Base-by-base conservation (phyloP, 2,329 filamentous ascomycete species). In the Fusarium sp. region DNA sequence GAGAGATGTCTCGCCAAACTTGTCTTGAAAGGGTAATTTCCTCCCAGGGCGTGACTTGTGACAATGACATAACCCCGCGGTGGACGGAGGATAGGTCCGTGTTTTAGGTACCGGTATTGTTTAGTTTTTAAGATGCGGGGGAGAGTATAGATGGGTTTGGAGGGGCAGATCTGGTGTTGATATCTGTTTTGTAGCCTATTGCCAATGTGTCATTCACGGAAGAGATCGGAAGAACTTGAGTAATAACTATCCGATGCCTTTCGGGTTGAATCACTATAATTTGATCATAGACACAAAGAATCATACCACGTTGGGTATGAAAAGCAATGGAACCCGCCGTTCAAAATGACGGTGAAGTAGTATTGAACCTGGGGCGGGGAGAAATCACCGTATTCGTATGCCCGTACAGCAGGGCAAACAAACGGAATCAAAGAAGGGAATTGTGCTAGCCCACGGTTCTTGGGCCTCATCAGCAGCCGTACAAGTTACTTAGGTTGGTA, bases 381-480 rank as follows among this genome's bases (percentile, higher is more conserved):
- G 32, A 43, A 32, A n/a, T 28, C 42, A 42, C 70, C 75, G 75
- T 77, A 77, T 77, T 77, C 75, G 75, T 76, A 77, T 72, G 60
- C 68, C 30, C 13, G n/a, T n/a, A 54, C 30, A 57, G 44, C 37
- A 40, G 19, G n/a, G 30, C 64, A 54, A 69, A 59, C 38, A 68
- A 58, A 68, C 21, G 56, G 35, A 63, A 67, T 42, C 40, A 60
- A 43, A 37, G 46, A 66, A 44, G 42, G 38, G 47, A 65, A 40
- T 57, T 64, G 33, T 63, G 38, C n/a, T 32, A 38, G 42, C 32
- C 63, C 64, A 28, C 49, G 66, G 49, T 38, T 68, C 64, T 63
- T 50, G 46, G 62, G 30, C 33, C 63, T 64, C 28, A 52, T 11
- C 44, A 52, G 18, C 33, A 60, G 46, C 47, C 37, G 65, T 63